Conservation (phyloP, 192 early-diverging fungal genomes). For the Spizellomyces punctatus region DNA sequence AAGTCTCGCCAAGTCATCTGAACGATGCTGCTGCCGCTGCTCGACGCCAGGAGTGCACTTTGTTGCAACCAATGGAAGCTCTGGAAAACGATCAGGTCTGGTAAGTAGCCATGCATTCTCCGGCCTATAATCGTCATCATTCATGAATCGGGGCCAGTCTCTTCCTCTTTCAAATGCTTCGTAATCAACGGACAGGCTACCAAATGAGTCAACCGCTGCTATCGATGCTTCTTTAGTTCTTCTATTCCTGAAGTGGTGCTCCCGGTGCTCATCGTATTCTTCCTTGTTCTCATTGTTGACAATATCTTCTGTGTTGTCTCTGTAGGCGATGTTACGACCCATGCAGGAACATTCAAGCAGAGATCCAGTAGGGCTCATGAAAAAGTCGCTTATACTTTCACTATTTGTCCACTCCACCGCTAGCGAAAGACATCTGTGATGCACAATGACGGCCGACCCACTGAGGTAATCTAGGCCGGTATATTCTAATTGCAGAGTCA, state of each 20-base stretch:
- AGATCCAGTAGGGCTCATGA: not conserved
- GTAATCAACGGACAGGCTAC: not conserved
- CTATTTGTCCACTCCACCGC: not conserved
- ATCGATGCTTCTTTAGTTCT: not conserved
- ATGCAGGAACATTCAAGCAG: not conserved
- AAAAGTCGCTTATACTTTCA: not conserved
- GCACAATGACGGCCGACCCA: not conserved
- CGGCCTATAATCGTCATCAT: not conserved
- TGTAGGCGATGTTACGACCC: not conserved
- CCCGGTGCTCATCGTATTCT: not conserved
- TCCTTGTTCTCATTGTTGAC: not conserved
- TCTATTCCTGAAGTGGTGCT: not conserved
- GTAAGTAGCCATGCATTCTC: not conserved
- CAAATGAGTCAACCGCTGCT: not conserved
- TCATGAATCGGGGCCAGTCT: not conserved
- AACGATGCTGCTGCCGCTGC: not conserved
- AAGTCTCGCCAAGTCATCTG: not conserved
- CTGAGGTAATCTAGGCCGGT: not conserved
- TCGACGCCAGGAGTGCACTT: not conserved
- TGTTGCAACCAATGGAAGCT: not conserved
- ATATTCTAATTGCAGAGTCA: not conserved
- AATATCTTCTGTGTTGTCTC: not conserved
- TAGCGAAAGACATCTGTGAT: not conserved
- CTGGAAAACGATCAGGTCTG: not conserved
- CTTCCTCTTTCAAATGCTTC: not conserved